phyloP scores from a whole-genome alignment of 2,329 filamentous ascomycete species.

The Alternaria arbusti region DNA sequence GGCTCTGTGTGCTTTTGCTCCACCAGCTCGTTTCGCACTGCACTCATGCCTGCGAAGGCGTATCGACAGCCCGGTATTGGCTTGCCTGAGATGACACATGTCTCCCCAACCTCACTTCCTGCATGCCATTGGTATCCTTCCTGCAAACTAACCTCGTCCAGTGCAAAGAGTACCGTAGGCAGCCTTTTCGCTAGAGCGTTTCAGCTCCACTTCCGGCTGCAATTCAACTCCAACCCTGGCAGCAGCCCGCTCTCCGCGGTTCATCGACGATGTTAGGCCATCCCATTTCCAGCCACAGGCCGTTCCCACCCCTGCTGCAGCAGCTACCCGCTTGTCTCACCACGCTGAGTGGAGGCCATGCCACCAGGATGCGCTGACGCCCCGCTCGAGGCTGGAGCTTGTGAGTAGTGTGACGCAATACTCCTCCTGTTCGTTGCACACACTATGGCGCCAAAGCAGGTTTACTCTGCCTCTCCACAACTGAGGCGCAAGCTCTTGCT shows the following conservation, averaged over 20 bases:
- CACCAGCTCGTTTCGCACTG: background rate
- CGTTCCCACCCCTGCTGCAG: conserved; percentile 23
- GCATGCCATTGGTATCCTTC: background rate
- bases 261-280: conserved; percentile 43
- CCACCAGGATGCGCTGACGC: conserved; percentile 36
- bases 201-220: conserved; percentile 23
- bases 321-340: conserved; percentile 36
- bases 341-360: conserved; percentile 32
- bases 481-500: conserved; percentile 46
- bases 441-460: conserved; percentile 45
- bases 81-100: background rate
- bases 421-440: conserved; percentile 36
- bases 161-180: background rate
- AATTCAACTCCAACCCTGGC: conserved; percentile 28
- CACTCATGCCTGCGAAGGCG: background rate
- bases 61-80: background rate
- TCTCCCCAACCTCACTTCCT: background rate
- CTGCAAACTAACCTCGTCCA: background rate
- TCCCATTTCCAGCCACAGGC: conserved; percentile 39
- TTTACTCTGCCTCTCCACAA: conserved; percentile 36
- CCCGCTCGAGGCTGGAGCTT: conserved; percentile 38
- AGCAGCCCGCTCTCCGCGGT: conserved; percentile 18
- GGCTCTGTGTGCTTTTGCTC: conserved; percentile 21
- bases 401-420: conserved; percentile 44
- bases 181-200: conserved; percentile 5